These are phyloP conservation scores for Wickerhamomyces silvicola DNA, from an alignment of 805 yeast genomes.

Conservation along the genomic window DNA sequence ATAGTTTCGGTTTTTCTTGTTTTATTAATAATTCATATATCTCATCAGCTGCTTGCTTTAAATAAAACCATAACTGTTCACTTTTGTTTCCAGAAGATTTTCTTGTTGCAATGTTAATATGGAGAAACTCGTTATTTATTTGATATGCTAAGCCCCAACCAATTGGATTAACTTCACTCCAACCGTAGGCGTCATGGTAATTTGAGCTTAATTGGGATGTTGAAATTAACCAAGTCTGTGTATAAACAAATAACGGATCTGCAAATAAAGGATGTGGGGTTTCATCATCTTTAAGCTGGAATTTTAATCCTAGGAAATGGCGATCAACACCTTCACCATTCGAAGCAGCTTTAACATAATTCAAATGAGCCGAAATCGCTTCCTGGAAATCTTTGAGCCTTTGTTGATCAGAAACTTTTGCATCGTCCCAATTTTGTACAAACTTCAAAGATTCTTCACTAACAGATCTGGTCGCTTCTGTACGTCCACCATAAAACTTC, in stretches of 20 bases:
- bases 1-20: slow-evolving; percentile 13
- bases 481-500: slow-evolving; percentile 81
- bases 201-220: slow-evolving; percentile 87
- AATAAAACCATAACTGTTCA: slow-evolving; percentile 54
- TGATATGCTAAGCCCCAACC: slow-evolving; percentile 94
- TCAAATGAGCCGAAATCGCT: slow-evolving; percentile 70
- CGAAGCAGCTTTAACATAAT: slow-evolving; percentile 69
- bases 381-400: slow-evolving; percentile 63
- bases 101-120: slow-evolving; percentile 76
- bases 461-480: slow-evolving; percentile 88
- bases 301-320: slow-evolving; percentile 84
- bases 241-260: slow-evolving; percentile 72
- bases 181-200: slow-evolving; percentile 87
- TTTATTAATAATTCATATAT: slow-evolving; percentile 53
- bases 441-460: slow-evolving; percentile 63
- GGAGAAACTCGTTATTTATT: slow-evolving; percentile 79
- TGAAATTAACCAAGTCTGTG: slow-evolving; percentile 79
- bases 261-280: slow-evolving; percentile 56
- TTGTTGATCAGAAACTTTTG: slow-evolving; percentile 36
- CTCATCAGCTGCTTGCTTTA: slow-evolving; percentile 77
- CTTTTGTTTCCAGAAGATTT: slow-evolving; percentile 53
- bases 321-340: slow-evolving; percentile 90
- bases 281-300: slow-evolving; percentile 55
- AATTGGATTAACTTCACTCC: slow-evolving; percentile 89
- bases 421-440: slow-evolving; percentile 67